phyloP scores from a whole-genome alignment of 257 asterid species.

The Primulina eburnea region DNA sequence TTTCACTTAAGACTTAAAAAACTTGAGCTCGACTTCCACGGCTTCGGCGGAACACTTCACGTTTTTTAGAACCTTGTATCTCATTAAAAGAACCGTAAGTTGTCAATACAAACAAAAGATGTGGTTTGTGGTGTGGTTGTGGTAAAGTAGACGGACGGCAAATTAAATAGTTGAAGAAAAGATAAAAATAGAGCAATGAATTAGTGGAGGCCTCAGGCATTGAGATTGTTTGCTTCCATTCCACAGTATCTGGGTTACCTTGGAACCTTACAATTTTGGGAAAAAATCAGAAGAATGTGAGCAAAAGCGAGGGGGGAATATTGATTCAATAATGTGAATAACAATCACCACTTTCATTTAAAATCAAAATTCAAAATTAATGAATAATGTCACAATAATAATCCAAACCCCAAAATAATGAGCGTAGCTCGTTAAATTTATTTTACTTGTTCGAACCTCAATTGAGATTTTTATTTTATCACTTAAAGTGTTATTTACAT shows the following conservation, averaged over 20 bases:
- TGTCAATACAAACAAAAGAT: no score
- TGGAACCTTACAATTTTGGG: background rate
- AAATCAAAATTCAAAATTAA: background rate
- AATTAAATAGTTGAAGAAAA: background rate
- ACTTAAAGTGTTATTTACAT: no score
- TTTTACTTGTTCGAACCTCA: no score
- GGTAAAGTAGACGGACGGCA: background rate
- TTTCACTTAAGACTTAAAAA: no score
- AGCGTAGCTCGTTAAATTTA: no score
- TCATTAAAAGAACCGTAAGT: no score
- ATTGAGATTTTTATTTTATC: no score
- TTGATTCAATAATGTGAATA: background rate
- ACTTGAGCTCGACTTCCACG: no score
- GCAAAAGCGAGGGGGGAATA: background rate
- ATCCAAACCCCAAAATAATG: no score
- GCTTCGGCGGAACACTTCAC: no score
- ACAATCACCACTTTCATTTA: background rate
- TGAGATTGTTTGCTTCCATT: background rate
- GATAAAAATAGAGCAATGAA: background rate
- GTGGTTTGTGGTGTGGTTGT: background rate
- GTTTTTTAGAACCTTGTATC: no score
- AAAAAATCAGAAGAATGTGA: background rate
- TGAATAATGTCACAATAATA: background rate
- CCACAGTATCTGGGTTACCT: background rate
- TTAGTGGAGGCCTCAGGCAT: background rate